Conservation (phyloP, 306 rosid species). For the Vigna hirtella region DNA sequence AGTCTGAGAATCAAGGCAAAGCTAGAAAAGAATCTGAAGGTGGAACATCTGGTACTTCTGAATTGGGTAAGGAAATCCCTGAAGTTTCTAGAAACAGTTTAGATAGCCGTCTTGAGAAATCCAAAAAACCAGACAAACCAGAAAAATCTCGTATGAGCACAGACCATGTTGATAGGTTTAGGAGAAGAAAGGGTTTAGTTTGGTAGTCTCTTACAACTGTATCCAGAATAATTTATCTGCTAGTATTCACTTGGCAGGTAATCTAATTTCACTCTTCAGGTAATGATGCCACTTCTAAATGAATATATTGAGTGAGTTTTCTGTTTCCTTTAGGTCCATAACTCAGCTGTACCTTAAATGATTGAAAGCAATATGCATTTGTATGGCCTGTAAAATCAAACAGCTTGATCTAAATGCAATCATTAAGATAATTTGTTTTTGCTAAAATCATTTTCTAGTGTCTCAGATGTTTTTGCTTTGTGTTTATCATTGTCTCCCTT, state of each 20-base stretch:
- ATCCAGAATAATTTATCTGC: conserved; percentile 60
- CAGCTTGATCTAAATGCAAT: conserved; percentile 49
- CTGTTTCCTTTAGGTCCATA: conserved; percentile 30
- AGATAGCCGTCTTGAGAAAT: conserved; percentile 94
- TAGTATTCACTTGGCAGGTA: conserved; percentile 48
- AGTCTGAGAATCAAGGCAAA: conserved; percentile 58
- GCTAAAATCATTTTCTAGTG: neutral
- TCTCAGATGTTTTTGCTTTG: neutral
- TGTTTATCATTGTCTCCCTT: neutral
- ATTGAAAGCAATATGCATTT: conserved; percentile 33
- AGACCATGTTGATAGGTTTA: conserved; percentile 88
- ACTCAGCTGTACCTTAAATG: conserved; percentile 1
- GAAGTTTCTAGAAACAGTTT: conserved; percentile 97
- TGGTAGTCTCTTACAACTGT: conserved; percentile 68
- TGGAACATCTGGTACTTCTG: conserved; percentile 65
- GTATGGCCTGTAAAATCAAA: conserved; percentile 57
- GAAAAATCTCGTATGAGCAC: conserved; percentile 99
- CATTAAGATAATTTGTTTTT: conserved; percentile 24
- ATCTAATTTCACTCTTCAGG: conserved; percentile 42
- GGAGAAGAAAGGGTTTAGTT: conserved; percentile 79
- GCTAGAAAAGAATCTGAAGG: conserved; percentile 62
- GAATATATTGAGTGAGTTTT: conserved; percentile 51
- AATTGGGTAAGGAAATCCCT: conserved; percentile 63
- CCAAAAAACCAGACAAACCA: conserved; percentile 71
- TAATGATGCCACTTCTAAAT: conserved; percentile 51